phyloP scores from a whole-genome alignment of 225 moss, liverwort and hornwort genomes.

The Rhytidiadelphus loreus region DNA sequence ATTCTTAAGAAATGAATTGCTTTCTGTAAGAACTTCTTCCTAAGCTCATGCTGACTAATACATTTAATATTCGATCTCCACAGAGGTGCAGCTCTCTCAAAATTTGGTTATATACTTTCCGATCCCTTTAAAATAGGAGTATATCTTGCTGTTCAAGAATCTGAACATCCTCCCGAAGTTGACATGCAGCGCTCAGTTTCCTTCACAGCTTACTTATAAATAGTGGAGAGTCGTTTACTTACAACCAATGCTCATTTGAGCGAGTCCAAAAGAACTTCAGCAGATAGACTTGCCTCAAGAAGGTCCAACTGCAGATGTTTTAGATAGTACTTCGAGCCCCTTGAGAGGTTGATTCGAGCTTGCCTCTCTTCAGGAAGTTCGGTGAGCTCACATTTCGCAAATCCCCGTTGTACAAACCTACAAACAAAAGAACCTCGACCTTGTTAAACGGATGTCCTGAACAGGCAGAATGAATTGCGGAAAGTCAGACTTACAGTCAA shows the following conservation, averaged over 20 bases:
- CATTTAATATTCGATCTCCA: neutral
- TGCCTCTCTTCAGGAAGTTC: slow-evolving; percentile 45
- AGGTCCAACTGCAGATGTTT: slow-evolving; percentile 53
- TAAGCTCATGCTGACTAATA: neutral
- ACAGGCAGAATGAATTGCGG: neutral
- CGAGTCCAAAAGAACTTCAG: slow-evolving; percentile 1
- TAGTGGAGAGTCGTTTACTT: neutral
- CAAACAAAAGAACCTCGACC: neutral
- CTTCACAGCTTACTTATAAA: neutral
- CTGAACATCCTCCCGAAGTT: neutral
- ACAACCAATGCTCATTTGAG: neutral
- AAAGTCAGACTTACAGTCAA: neutral
- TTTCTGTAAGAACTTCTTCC: neutral
- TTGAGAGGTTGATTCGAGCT: slow-evolving; percentile 49
- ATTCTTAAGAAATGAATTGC: neutral
- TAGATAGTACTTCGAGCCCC: slow-evolving; percentile 74
- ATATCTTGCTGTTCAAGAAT: neutral
- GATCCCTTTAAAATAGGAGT: neutral
- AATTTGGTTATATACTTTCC: neutral
- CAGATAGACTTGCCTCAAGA: slow-evolving; percentile 17
- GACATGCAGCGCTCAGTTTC: neutral
- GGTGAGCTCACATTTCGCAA: slow-evolving; percentile 51
- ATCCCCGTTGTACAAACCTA: slow-evolving; percentile 89
- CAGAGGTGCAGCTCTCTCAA: neutral
- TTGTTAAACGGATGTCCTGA: neutral